These are phyloP conservation scores for Aspergillus steynii DNA, from an alignment of 495 filamentous ascomycete species.

Conservation along the genomic window DNA sequence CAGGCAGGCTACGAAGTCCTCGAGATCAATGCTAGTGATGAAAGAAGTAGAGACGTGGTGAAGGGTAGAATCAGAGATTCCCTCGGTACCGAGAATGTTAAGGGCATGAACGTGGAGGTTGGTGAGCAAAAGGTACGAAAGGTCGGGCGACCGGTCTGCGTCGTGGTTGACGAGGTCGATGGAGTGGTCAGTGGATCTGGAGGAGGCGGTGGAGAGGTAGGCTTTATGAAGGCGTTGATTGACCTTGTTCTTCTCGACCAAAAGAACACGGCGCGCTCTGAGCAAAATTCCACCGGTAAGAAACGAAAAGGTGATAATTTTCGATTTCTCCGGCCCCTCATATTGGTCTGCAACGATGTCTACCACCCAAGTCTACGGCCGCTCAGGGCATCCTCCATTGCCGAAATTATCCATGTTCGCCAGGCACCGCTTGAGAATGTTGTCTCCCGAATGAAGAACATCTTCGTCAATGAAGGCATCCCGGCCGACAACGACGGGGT, in stretches of 20 bases:
- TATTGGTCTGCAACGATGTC: slow-evolving; percentile 97
- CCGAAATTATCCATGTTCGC: slow-evolving; percentile 90
- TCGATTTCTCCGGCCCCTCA: slow-evolving; percentile 79
- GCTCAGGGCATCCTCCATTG: slow-evolving; percentile 74
- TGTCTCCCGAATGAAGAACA: slow-evolving; percentile 72
- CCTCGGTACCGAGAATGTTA: slow-evolving; percentile 88
- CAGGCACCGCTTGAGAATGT: slow-evolving; percentile 86
- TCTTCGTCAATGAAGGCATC: slow-evolving; percentile 86
- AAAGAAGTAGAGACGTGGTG: slow-evolving; percentile 93
- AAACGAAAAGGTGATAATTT: slow-evolving; percentile 79
- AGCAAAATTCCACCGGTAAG: slow-evolving; percentile 36
- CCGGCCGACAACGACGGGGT: slow-evolving; percentile 83
- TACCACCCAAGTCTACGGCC: slow-evolving; percentile 88
- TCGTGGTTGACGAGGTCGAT: slow-evolving; percentile 95
- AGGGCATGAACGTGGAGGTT: slow-evolving; percentile 69
- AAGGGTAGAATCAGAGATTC: slow-evolving; percentile 85
- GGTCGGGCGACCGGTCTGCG: slow-evolving; percentile 83
- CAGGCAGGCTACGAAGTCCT: slow-evolving; percentile 96
- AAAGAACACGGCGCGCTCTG: slow-evolving; percentile 62
- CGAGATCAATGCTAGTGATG: slow-evolving; percentile 95
- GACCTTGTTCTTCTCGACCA: slow-evolving; percentile 84
- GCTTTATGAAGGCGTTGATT: slow-evolving; percentile 92
- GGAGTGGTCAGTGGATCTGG: slow-evolving; percentile 82
- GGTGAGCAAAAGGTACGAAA: slow-evolving; percentile 64
- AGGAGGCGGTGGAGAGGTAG: slow-evolving; percentile 69